Conservation (phyloP, 257 asterid species). For the Knoxia roxburghii region DNA sequence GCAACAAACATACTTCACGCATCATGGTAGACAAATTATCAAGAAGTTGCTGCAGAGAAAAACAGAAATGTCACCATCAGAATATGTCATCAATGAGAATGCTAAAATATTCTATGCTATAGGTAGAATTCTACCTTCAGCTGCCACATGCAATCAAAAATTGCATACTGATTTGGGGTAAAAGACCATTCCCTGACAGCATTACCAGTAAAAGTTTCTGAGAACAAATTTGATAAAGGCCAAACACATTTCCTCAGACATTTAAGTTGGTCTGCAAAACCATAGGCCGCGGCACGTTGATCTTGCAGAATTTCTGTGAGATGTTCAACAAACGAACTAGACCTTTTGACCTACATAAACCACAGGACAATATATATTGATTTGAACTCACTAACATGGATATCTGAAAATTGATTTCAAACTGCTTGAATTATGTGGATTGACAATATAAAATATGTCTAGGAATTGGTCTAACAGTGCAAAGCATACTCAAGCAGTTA, state of each 20-base stretch:
- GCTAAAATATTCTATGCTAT: not conserved
- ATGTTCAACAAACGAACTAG: constrained; percentile 70
- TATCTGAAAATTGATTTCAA: not conserved
- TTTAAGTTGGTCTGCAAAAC: constrained; percentile 48
- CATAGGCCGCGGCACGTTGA: constrained; percentile 70
- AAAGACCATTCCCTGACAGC: constrained; percentile 20
- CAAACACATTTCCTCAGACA: constrained; percentile 44
- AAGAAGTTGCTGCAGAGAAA: constrained; percentile 67
- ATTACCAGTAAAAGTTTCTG: constrained; percentile 28
- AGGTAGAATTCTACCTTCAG: constrained; percentile 57
- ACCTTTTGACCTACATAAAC: constrained; percentile 50
- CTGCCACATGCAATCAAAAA: constrained; percentile 75
- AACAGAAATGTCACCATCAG: constrained; percentile 3
- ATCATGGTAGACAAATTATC: constrained; percentile 59
- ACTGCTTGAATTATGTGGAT: not conserved
- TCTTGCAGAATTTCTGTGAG: constrained; percentile 86
- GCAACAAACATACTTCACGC: constrained; percentile 55
- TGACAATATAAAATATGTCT: not conserved
- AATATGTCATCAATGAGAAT: not conserved
- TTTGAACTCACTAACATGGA: not conserved
- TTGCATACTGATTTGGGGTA: constrained; percentile 41
- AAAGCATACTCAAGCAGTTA: no score
- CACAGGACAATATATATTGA: constrained; percentile 1
- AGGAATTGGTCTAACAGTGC: not conserved
- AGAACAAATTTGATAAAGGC: constrained; percentile 60